phyloP scores from a whole-genome alignment of 2,329 filamentous ascomycete genomes.

The Corniculantispora saksenae region DNA sequence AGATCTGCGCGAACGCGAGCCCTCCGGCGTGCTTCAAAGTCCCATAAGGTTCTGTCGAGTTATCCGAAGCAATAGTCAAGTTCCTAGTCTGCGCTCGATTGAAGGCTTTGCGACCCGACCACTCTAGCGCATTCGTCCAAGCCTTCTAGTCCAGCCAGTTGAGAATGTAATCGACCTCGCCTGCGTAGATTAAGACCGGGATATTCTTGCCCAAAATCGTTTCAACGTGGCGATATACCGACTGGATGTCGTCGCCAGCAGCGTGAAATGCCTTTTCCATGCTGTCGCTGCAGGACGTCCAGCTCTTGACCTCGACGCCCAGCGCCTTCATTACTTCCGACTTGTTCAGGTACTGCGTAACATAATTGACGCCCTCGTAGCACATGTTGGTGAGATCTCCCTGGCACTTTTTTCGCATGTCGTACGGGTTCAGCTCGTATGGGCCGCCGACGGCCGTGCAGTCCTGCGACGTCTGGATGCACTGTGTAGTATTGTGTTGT shows the following conservation, averaged over 20 bases:
- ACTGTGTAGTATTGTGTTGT: conserved; percentile 57
- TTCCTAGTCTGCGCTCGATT: conserved; percentile 69
- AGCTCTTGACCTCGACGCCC: conserved; percentile 83
- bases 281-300: conserved; percentile 97
- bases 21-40: conserved; percentile 87
- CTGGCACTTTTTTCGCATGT: conserved; percentile 87
- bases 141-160: conserved; percentile 99
- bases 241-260: conserved; percentile 98
- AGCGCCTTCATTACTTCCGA: conserved; percentile 80
- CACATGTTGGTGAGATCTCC: conserved; percentile 70
- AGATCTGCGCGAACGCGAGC: conserved; percentile 91
- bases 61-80: conserved; percentile 46
- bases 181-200: conserved; percentile 90
- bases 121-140: conserved; percentile 92
- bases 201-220: conserved; percentile 78
- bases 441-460: conserved; percentile 95
- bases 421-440: conserved; percentile 95
- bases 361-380: conserved; percentile 88
- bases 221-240: conserved; percentile 88
- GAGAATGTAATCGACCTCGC: conserved; percentile 86
- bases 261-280: conserved; percentile 99
- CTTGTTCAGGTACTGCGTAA: conserved; percentile 84
- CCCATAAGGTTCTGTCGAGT: conserved; percentile 55
- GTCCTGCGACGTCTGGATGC: conserved; percentile 95
- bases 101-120: conserved; percentile 82